Evolutionary conservation across 2,329 filamentous ascomycete species (phyloP), one percentile per base, ranked within the genome.

Genomic region (Aspergillus calidoustus): DNA sequence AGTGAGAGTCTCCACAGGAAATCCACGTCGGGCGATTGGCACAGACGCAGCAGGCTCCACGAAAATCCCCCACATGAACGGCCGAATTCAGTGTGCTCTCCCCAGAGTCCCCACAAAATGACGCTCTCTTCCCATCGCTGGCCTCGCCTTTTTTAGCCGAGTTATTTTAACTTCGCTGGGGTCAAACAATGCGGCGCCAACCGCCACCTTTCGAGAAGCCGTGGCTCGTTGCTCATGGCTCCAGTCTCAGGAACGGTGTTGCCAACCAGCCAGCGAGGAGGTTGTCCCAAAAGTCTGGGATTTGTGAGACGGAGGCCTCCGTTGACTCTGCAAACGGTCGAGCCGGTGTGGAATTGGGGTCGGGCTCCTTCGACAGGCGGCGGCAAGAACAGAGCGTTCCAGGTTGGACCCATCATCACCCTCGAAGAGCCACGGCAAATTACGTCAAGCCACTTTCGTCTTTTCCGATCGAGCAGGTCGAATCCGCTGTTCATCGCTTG

Each of bases 1-100:
- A 41, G 34, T 15, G 47, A 28, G 47, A 28, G 51, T 51, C 51
- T 38, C 46, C 60, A 57, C 44, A 41, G 60, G 44, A 44, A 55
- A 62, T 62, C 53, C 34, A 22, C 41, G n/a, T 38, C 56, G 43
- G 56, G 22, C 53, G 52, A 66, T 66, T 65, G 64, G 63, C 61
- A 58, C 52, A 52, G 23, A 47, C 51, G 44, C 49, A 7, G 30
- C 57, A 47, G 66, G 62, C 60, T 59, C 64, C 62, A 66, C 59
- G 64, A 59, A 66, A 66, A 68, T 67, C 66, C 66, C 66, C 66
- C 66, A 68, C 66, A 67, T 49, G 54, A 65, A 60, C 57, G 53
- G 51, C 47, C 50, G 47, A 38, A 47, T 53, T 57, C 46, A 54
- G 60, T 54, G 56, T 60, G 61, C 60, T 57, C 55, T 61, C 65